Evolutionary conservation across 495 filamentous ascomycete species (phyloP), one percentile per base, ranked within the genome.

Genomic region (Clavariopsis aquatica): DNA sequence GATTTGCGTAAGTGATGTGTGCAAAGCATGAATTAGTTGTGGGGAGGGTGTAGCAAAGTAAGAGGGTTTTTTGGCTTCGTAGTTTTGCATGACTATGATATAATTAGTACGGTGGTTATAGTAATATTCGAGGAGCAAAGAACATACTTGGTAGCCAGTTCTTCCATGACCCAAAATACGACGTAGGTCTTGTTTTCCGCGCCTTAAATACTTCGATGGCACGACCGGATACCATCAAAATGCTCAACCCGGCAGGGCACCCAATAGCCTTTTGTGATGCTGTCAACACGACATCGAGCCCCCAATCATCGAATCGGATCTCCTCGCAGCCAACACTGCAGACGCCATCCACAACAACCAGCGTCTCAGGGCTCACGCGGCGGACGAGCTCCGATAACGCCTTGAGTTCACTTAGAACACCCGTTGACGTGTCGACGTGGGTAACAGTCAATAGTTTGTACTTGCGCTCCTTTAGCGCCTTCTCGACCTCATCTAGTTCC

Each of bases 31-130:
- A 67, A 98, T 82, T 43, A 98, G 86, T 78, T 98, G 94, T 6
- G 94, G 96, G 13, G 91, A 89, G 0, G 94, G 94, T 13, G 94
- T 98, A 27, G 94, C 94, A 75, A 98, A 98, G 80, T 98, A 98
- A 13, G 91, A 96, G 45, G 95, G 85, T 78, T 98, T 98, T 78
- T 89, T 88, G 69, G 90, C 90, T 80, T 98, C 94, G 79, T 98
- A 98, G 75, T 96, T 96, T 80, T 93, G 86, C 94, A 98, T 98
- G 73, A 98, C 84, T 88, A 52, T 12, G 38, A 27, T 29, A n/a
- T 61, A 36, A 52, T 69, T 54, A 65, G 64, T 52, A 49, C 12
- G 36, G n/a, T 27, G 15, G 46, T 10, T 57, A 15, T 38, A 49
- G 57, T 24, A 10, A 24, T 3, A 13, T 26, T 20, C 58, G 34